Conservation (phyloP, 2,329 filamentous ascomycete species). For the Colletotrichum spinosum region DNA sequence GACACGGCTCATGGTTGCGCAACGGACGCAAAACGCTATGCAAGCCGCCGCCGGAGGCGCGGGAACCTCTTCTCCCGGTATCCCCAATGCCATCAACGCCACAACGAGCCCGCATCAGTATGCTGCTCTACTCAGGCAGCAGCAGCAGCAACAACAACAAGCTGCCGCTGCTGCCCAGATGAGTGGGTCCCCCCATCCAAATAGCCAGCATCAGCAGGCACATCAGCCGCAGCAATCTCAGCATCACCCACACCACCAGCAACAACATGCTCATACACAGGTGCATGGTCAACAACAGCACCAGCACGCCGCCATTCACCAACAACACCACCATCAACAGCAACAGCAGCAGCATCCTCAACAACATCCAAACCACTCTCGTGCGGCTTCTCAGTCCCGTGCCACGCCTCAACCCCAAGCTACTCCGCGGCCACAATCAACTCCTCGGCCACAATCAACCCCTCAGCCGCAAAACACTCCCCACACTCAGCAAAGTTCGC, state of each 20-base stretch:
- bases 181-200: constrained; percentile 24
- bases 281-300: constrained; percentile 36
- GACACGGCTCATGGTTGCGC: constrained; percentile 59
- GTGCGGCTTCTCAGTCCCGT: constrained; percentile 22
- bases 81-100: constrained; percentile 60
- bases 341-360: constrained; percentile 15
- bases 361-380: constrained; percentile 19
- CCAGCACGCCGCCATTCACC: constrained; percentile 11
- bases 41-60: constrained; percentile 64
- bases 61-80: constrained; percentile 47
- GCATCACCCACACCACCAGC: constrained; percentile 31
- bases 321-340: constrained; percentile 23
- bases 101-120: constrained; percentile 69
- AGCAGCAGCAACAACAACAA: constrained; percentile 61
- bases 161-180: constrained; percentile 45
- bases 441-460: constrained; percentile 23
- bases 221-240: constrained; percentile 34
- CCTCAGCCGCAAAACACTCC: constrained; percentile 13
- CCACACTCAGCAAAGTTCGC: constrained; percentile 20
- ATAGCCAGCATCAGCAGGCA: constrained; percentile 37
- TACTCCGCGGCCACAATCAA: constrained; percentile 29
- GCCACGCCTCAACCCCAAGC: constrained; percentile 24
- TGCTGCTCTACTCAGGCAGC: constrained; percentile 67
- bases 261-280: constrained; percentile 32
- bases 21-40: constrained; percentile 64